Conservation (phyloP, 2,329 filamentous ascomycete genomes). For the Aciculosporium take region DNA sequence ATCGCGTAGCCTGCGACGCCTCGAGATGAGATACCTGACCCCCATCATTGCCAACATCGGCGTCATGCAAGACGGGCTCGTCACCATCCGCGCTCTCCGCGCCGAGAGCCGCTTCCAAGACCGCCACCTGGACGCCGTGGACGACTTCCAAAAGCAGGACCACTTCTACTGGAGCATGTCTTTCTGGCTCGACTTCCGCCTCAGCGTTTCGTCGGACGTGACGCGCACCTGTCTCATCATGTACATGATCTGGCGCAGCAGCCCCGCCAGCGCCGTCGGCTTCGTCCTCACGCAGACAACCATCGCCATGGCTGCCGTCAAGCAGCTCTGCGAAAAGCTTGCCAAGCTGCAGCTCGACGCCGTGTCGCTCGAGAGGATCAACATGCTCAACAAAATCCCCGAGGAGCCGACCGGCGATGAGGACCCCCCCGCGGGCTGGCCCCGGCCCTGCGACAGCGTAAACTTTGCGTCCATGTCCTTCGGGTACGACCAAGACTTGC, state of each 20-base stretch:
- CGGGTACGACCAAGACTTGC: slow-evolving; percentile 63
- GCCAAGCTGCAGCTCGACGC: slow-evolving; percentile 85
- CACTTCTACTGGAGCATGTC: slow-evolving; percentile 91
- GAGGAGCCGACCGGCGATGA: slow-evolving; percentile 56
- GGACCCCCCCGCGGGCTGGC: slow-evolving; percentile 64
- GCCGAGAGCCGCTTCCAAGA: slow-evolving; percentile 69
- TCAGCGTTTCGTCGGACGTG: slow-evolving; percentile 43
- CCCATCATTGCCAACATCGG: slow-evolving; percentile 90
- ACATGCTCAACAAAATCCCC: slow-evolving; percentile 67
- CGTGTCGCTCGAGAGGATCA: slow-evolving; percentile 74
- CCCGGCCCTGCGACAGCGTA: slow-evolving; percentile 55
- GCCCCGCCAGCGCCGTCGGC: slow-evolving; percentile 65
- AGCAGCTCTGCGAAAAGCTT: slow-evolving; percentile 59
- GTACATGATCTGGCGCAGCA: slow-evolving; percentile 59
- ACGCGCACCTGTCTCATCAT: slow-evolving; percentile 62
- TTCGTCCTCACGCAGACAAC: slow-evolving; percentile 55
- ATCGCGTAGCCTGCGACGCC: slow-evolving; percentile 66
- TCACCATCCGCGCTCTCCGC: slow-evolving; percentile 72
- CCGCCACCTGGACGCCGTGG: slow-evolving; percentile 65
- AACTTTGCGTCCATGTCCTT: slow-evolving; percentile 65
- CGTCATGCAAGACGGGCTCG: slow-evolving; percentile 69
- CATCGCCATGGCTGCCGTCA: slow-evolving; percentile 22
- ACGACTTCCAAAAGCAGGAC: slow-evolving; percentile 86
- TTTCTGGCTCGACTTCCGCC: slow-evolving; percentile 70
- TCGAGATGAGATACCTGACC: slow-evolving; percentile 81